Evolutionary conservation across 257 asterid genomes (phyloP).

Genomic region (Petunia secreta): DNA sequence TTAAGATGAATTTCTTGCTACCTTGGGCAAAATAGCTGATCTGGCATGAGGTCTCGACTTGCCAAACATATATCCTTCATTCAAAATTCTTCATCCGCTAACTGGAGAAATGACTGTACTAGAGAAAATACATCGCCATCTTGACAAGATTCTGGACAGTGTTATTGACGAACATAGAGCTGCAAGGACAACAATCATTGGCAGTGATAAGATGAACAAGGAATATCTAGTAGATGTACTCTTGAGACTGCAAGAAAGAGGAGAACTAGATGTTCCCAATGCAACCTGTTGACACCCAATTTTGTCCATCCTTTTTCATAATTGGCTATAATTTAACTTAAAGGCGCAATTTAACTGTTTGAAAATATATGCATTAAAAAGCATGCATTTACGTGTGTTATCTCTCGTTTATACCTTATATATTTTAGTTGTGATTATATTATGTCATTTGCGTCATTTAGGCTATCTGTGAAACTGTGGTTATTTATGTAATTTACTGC

Average conservation of each 20-base stretch:
- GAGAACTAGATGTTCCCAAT: not conserved
- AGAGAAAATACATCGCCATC: constrained; percentile 12
- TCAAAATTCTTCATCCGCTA: not conserved
- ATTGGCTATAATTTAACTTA: no score
- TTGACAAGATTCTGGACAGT: constrained; percentile 1
- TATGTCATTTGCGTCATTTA: no score
- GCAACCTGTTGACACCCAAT: not conserved
- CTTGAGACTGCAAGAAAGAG: constrained; percentile 21
- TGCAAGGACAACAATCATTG: not conserved
- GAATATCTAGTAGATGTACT: constrained; percentile 20
- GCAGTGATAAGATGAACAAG: not conserved
- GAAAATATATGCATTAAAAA: no score
- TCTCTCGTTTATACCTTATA: no score
- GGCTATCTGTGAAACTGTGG: no score
- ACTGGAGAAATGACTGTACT: constrained; percentile 16
- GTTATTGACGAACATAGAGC: constrained; percentile 2
- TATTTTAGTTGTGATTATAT: no score
- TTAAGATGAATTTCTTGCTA: constrained; percentile 14
- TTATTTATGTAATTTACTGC: no score
- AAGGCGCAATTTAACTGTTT: no score
- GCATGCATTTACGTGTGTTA: no score
- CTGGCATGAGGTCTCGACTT: not conserved
- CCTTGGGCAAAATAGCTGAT: constrained; percentile 9
- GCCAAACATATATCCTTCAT: constrained; percentile 16
- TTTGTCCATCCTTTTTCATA: no score